Evolutionary conservation across 345 rosid genomes (phyloP), one percentile per base, ranked within the genome.

Genomic region (Zanthoxylum bungeanum): DNA sequence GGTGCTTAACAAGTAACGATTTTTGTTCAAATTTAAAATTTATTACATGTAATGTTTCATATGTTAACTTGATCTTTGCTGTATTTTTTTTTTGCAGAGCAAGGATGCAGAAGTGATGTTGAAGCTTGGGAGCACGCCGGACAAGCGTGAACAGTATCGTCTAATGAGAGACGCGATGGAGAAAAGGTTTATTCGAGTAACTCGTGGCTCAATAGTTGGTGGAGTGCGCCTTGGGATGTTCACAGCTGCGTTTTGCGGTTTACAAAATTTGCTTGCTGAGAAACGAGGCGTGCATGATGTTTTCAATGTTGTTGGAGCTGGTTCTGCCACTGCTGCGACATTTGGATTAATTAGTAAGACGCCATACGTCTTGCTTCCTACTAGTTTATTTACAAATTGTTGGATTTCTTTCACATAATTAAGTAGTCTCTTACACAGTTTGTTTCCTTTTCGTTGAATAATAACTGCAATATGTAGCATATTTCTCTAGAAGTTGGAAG

Each of bases 131-230:
- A 95, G 97, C 78, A 95, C 96, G 25, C 87, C 91, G 2, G 93
- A 89, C 76, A 92, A 92, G 82, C 89, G 93, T 58, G 97, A 92
- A 69, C 98, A 89, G 76, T 79, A 95, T 60, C 79, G 92, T 16
- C 72, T 92, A 76, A 92, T 89, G 98, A 82, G 98, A 73, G 98
- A 95, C 81, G 98, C 96, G 0, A 94, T 94, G 98, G 97, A 94
- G 84, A 92, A 92, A 78, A 80, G 98, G 78, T 92, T 95, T 76
- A 68, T 88, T 24, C 79, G 92, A 64, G 95, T 92, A 17, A 86
- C 98, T 69, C 93, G 91, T 46, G 98, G 98, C 73, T 92, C 99
- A 4, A 87, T 92, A 25, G 81, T 92, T 58, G 97, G 99, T 47
- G 98, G 98, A 60, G 83, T 90, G 55, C 90, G 99, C 1, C 97